Evolutionary conservation across 169 alveolate species (phyloP).

Genomic region (Cyclospora cayetanensis): DNA sequence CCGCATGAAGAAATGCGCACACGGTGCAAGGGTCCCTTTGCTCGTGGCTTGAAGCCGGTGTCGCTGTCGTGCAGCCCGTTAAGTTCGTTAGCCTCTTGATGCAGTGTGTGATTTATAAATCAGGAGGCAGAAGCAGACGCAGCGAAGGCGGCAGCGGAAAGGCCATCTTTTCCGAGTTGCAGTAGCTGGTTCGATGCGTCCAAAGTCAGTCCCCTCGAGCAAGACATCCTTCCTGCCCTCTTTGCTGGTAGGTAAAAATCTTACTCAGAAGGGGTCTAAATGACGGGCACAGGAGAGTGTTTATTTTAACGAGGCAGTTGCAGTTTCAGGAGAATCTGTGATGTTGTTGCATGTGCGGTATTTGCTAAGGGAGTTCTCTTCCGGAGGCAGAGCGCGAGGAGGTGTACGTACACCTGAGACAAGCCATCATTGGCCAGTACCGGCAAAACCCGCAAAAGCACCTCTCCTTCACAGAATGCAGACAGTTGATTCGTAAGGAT

Average conservation of each 20-base stretch:
- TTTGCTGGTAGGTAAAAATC: neutral
- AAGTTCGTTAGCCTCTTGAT: neutral
- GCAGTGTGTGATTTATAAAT: neutral
- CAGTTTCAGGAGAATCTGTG: neutral
- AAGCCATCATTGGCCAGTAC: slow-evolving; percentile 28
- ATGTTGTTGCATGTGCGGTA: neutral
- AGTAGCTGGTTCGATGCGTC: slow-evolving; percentile 46
- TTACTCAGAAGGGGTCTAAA: neutral
- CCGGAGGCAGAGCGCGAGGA: slow-evolving; percentile 35
- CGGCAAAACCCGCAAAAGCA: slow-evolving; percentile 38
- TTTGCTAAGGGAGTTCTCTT: slow-evolving; percentile 27
- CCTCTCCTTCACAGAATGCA: slow-evolving; percentile 65
- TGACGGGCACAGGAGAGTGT: neutral
- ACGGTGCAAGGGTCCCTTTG: neutral
- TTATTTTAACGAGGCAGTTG: neutral
- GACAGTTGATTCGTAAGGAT: slow-evolving; percentile 6
- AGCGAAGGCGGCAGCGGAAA: neutral
- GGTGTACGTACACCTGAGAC: slow-evolving; percentile 44
- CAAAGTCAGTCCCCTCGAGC: neutral
- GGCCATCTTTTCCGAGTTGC: slow-evolving; percentile 28
- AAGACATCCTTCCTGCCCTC: slow-evolving; percentile 51
- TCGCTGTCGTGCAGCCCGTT: neutral
- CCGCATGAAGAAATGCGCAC: neutral
- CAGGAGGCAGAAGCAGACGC: neutral
- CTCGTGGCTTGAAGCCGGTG: neutral